These are phyloP conservation scores for Chimonanthus salicifolius DNA, from an alignment of 164 flowering plant species.

Conservation along the genomic window DNA sequence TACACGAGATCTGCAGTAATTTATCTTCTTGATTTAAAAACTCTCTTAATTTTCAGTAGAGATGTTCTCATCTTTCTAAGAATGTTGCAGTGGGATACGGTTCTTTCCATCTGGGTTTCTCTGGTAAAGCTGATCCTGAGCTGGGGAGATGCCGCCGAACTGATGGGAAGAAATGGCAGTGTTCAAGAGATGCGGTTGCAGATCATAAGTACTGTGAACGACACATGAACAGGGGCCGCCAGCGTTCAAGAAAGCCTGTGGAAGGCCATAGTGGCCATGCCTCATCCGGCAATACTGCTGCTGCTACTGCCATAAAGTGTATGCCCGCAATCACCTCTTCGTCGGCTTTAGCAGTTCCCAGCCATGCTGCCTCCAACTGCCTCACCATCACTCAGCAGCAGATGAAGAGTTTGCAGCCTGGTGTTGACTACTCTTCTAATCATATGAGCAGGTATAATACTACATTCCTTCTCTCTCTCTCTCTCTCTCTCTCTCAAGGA, in stretches of 20 bases:
- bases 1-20: no score
- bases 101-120: conserved; percentile 73
- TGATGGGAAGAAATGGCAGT: conserved; percentile 99
- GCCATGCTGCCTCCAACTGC: conserved; percentile 35
- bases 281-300: conserved; percentile 38
- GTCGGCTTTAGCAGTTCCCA: conserved; percentile 28
- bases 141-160: conserved; percentile 96
- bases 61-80: neutral
- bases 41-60: neutral
- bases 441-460: conserved; percentile 37
- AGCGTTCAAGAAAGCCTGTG: conserved; percentile 99
- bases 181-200: conserved; percentile 87
- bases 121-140: conserved; percentile 81
- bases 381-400: conserved; percentile 40
- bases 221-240: conserved; percentile 95
- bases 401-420: conserved; percentile 32
- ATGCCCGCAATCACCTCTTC: conserved; percentile 29
- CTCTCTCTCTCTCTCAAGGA: no score
- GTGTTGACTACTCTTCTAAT: conserved; percentile 27
- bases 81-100: conserved; percentile 75
- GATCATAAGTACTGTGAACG: conserved; percentile 96
- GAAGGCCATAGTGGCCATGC: conserved; percentile 90
- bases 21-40: no score
- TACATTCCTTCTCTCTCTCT: neutral
- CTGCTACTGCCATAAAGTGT: conserved; percentile 28